A percentile compares a stretch with the other conserved stretches of the same genome.
phyloP scores from a whole-genome alignment of 805 yeast genomes.

The Yarrowia sp. region DNA sequence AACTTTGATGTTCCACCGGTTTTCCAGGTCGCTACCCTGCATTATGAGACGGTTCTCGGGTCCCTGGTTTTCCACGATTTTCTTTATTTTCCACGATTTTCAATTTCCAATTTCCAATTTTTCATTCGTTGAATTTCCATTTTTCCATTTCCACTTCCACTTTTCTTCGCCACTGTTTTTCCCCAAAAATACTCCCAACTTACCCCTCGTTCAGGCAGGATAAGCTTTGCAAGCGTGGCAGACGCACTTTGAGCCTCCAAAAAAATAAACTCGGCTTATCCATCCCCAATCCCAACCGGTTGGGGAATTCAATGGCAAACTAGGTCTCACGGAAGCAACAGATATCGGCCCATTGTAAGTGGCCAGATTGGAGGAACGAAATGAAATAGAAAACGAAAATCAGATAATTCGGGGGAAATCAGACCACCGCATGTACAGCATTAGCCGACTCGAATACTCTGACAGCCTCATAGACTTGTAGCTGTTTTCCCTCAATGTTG shows the following conservation, averaged over 20 bases:
- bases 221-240: not conserved
- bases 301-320: conserved; percentile 25
- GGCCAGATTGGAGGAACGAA: not conserved
- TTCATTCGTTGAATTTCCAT: too few relatives aligned
- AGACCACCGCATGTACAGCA: too few relatives aligned
- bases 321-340: conserved; percentile 25
- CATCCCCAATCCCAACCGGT: conserved; percentile 37
- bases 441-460: too few relatives aligned
- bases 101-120: not conserved
- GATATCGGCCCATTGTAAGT: conserved; percentile 8
- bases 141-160: not conserved
- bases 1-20: too few relatives aligned
- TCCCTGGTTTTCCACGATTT: too few relatives aligned
- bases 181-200: not conserved
- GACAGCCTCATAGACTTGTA: too few relatives aligned
- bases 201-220: not conserved
- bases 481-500: too few relatives aligned
- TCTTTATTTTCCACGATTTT: not conserved
- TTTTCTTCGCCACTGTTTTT: not conserved
- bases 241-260: too few relatives aligned
- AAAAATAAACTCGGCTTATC: conserved; percentile 4
- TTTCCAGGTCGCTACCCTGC: too few relatives aligned
- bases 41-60: too few relatives aligned
- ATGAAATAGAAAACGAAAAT: too few relatives aligned
- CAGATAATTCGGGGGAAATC: too few relatives aligned